Conservation (phyloP, 148 eudicot species). For the Arctostaphylos glauca region DNA sequence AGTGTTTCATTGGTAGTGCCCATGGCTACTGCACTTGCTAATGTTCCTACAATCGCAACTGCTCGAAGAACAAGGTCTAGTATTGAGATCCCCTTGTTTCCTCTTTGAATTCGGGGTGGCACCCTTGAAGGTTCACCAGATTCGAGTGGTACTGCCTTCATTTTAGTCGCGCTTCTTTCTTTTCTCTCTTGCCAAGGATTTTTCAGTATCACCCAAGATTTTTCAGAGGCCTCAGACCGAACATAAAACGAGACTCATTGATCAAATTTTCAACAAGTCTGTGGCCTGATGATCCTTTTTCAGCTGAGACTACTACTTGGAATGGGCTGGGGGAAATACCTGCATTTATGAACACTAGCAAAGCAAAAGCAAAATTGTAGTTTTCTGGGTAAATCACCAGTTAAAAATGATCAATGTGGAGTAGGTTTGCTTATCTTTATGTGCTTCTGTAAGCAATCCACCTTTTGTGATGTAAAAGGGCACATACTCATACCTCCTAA, state of each 20-base stretch:
- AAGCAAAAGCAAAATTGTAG: conserved; percentile 9
- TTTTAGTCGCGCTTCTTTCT: conserved; percentile 2
- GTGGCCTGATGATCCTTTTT: background rate
- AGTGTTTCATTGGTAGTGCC: conserved; percentile 39
- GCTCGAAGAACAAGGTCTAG: conserved; percentile 34
- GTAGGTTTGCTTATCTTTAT: conserved; percentile 9
- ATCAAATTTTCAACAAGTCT: no score
- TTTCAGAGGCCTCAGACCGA: background rate
- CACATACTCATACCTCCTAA: background rate
- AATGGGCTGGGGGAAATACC: background rate
- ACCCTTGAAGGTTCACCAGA: conserved; percentile 25
- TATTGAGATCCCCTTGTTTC: conserved; percentile 30
- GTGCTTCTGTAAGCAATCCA: conserved; percentile 11
- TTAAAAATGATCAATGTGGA: background rate
- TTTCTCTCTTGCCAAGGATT: background rate
- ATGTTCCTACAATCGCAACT: conserved; percentile 31
- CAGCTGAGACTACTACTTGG: background rate
- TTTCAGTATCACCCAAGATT: background rate
- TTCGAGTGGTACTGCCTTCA: conserved; percentile 31
- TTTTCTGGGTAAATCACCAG: conserved; percentile 3
- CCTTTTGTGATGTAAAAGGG: background rate
- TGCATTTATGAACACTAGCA: background rate
- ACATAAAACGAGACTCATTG: background rate
- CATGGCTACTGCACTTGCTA: conserved; percentile 41
- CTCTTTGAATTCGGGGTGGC: background rate